A percentile compares a stretch with the other conserved stretches of the same genome.
These are phyloP conservation scores for Trichophyton verrucosum DNA, from an alignment of 2,329 filamentous ascomycete species.

Conservation along the genomic window DNA sequence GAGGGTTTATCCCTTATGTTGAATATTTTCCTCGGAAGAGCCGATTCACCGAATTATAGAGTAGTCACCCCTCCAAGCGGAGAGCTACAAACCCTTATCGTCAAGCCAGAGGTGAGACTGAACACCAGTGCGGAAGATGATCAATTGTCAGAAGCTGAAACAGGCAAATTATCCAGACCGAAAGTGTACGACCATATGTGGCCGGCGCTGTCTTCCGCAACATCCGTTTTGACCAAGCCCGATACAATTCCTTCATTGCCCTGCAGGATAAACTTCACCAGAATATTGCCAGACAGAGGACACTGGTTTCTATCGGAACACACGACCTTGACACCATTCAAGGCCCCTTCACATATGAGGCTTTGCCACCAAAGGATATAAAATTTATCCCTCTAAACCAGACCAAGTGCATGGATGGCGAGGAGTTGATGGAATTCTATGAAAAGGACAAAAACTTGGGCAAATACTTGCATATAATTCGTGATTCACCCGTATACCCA, in stretches of 20 bases:
- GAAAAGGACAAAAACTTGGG: conserved; percentile 88
- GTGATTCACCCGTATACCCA: conserved; percentile 85
- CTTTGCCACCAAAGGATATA: conserved; percentile 80
- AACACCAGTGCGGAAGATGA: no score
- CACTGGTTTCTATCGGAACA: conserved; percentile 91
- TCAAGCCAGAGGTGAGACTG: conserved; percentile 49
- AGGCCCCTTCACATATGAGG: conserved; percentile 95
- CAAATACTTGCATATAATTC: conserved; percentile 85
- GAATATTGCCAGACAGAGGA: conserved; percentile 85
- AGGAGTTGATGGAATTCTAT: conserved; percentile 88
- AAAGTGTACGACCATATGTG: conserved; percentile 71
- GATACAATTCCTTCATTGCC: conserved; percentile 94
- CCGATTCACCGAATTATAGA: conserved; percentile 64
- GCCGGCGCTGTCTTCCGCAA: conserved; percentile 81
- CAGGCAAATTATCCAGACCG: conserved; percentile 41
- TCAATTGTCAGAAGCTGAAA: conserved; percentile 5
- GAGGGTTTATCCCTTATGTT: conserved; percentile 93
- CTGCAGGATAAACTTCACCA: conserved; percentile 97
- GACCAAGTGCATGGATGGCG: conserved; percentile 71
- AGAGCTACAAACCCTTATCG: conserved; percentile 66
- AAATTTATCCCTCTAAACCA: conserved; percentile 86
- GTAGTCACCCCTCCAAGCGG: conserved; percentile 60
- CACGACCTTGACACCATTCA: conserved; percentile 90
- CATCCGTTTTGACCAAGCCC: conserved; percentile 78
- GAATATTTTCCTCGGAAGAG: conserved; percentile 79